Percentiles rank a stretch among this genome's conserved stretches.
Evolutionary conservation across 129 eudicot genomes (phyloP).

Genomic region (Erigeron canadensis): DNA sequence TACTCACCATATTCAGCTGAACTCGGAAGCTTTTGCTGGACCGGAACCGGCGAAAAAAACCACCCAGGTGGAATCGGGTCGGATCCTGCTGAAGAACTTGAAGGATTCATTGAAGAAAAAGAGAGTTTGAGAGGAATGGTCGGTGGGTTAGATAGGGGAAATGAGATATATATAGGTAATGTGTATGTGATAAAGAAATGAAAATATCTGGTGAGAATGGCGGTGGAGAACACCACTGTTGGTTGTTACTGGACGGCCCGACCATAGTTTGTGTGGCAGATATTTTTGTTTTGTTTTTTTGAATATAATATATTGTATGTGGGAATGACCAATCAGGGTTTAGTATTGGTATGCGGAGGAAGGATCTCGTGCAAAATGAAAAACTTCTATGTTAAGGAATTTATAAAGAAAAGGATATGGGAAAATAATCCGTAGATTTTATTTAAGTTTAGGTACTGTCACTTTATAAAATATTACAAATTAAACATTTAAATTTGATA

Average conservation of each 20-base stretch:
- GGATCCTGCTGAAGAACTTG: slow-evolving; percentile 15
- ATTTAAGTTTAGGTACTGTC: too few species aligned
- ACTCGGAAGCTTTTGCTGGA: slow-evolving; percentile 9
- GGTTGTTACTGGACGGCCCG: not conserved
- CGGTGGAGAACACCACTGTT: not conserved
- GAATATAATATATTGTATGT: not conserved
- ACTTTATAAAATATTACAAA: too few species aligned
- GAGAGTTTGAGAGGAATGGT: not conserved
- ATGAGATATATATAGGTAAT: slow-evolving; percentile 26
- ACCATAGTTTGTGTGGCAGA: slow-evolving; percentile 8
- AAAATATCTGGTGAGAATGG: slow-evolving; percentile 23
- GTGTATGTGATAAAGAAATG: not conserved
- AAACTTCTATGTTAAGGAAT: slow-evolving; percentile 18
- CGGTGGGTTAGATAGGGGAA: not conserved
- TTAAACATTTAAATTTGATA: too few species aligned
- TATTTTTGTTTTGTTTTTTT: slow-evolving; percentile 6
- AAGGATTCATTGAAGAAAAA: slow-evolving; percentile 18
- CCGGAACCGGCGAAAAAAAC: slow-evolving; percentile 1
- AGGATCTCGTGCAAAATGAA: not conserved
- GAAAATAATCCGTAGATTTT: too few species aligned
- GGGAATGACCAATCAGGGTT: slow-evolving; percentile 18
- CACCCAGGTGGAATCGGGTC: slow-evolving; percentile 7
- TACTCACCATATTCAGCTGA: slow-evolving; percentile 10
- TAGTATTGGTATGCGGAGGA: not conserved
- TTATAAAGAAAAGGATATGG: too few species aligned